phyloP scores from a whole-genome alignment of 2,329 filamentous ascomycete species.

The Aureobasidium sp. region DNA sequence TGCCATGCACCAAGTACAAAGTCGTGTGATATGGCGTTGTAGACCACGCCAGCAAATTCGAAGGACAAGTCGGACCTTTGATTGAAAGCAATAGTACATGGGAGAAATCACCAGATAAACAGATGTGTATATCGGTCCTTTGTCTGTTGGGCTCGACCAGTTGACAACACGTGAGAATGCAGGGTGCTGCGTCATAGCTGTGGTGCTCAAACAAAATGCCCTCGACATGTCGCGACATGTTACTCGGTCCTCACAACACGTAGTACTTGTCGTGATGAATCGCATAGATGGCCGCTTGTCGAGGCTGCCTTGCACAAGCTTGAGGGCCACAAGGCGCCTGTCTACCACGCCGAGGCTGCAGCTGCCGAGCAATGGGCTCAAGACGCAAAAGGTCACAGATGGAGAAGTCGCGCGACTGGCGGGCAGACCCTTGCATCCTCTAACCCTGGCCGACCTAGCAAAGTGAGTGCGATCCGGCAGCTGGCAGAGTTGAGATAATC shows the following conservation, averaged over 20 bases:
- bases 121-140: neutral
- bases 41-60: neutral
- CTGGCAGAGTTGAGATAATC: neutral
- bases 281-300: neutral
- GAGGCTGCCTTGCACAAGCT: neutral
- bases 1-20: neutral
- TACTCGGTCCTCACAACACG: neutral
- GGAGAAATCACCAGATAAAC: neutral
- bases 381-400: conserved; percentile 48
- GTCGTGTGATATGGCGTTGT: conserved; percentile 6
- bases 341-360: neutral
- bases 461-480: conserved; percentile 50
- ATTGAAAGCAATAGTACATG: neutral
- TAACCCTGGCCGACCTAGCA: conserved; percentile 83
- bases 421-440: conserved; percentile 66
- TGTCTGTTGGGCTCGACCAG: neutral
- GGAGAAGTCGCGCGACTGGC: conserved; percentile 75
- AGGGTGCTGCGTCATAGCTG: conserved; percentile 4
- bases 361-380: conserved; percentile 19
- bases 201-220: neutral
- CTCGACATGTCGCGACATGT: neutral
- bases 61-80: neutral
- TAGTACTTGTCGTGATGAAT: neutral
- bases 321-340: neutral
- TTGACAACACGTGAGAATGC: neutral